Evolutionary conservation across 2,329 filamentous ascomycete genomes (phyloP).

Genomic region (Colletotrichum kahawae): DNA sequence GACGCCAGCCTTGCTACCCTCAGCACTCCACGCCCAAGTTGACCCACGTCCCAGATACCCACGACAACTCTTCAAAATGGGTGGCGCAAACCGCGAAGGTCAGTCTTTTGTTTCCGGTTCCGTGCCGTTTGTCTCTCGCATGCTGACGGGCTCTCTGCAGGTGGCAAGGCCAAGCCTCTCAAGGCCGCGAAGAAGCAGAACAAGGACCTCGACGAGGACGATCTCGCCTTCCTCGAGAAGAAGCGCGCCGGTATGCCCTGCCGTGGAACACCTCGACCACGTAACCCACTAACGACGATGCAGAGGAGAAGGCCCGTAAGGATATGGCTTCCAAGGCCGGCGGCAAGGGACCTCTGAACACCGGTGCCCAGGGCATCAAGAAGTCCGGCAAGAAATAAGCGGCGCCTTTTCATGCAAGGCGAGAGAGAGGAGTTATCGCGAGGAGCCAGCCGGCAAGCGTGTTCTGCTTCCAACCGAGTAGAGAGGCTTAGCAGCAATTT

Average conservation of each 20-base stretch:
- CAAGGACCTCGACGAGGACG: slow-evolving; percentile 87
- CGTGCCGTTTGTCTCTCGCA: background rate
- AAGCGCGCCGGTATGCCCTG: slow-evolving; percentile 74
- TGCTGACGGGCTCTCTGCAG: slow-evolving; percentile 43
- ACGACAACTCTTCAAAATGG: slow-evolving; percentile 34
- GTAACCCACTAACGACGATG: background rate
- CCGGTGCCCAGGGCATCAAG: slow-evolving; percentile 89
- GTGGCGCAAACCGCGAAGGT: slow-evolving; percentile 44
- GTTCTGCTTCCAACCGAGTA: background rate
- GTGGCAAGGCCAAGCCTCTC: slow-evolving; percentile 82
- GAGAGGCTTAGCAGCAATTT: background rate
- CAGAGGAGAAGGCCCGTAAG: slow-evolving; percentile 86
- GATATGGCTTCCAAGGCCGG: slow-evolving; percentile 81
- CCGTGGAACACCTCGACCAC: background rate
- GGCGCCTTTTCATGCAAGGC: background rate
- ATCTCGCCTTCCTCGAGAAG: slow-evolving; percentile 82
- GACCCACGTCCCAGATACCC: background rate
- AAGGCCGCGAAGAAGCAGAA: slow-evolving; percentile 88
- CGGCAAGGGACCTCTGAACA: slow-evolving; percentile 88
- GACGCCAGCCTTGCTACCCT: slow-evolving; percentile 8
- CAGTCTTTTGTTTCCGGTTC: slow-evolving; percentile 12
- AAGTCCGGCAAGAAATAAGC: slow-evolving; percentile 95
- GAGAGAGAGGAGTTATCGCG: background rate
- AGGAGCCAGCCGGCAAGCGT: background rate
- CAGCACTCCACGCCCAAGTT: background rate